Evolutionary conservation across 495 filamentous ascomycete species (phyloP), one percentile per base, ranked within the genome.

Genomic region (Xylaria scruposa): DNA sequence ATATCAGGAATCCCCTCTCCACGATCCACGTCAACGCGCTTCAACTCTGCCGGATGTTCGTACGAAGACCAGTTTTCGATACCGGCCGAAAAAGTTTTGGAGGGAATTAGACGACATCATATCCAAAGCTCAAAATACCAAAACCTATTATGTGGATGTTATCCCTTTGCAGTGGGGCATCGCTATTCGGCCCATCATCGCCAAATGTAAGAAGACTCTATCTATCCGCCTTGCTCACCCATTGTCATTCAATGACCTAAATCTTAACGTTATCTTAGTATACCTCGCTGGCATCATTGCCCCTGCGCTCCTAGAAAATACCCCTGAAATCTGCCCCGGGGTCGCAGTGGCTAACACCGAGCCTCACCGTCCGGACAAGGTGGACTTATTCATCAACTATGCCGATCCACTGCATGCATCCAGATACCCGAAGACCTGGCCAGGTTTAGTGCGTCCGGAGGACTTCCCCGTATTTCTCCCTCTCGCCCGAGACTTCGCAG

Each of bases 331-430:
- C 13, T 64, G 75, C 38, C 75, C 80, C 10, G 83, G 83, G n/a
- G 70, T 78, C 12, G 83, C 81, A 24, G 76, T 79, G 9, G 82
- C 82, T 17, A 76, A 72, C 64, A 78, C 73, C 3, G 83, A 85
- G 59, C 73, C 80, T 10, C 75, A 77, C 71, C 78, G 80, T 1
- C 79, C 80, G 17, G 73, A 58, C 21, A 72, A 76, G 21, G 69
- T 80, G 17, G 85, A 86, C 64, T 74, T 87, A 21, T 87, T 81
- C 74, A 81, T 86, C 72, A 78, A 83, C 73, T 83, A 80, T 66
- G 74, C 75, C 49, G 72, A 76, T 54, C 71, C 67, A 4, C 13
- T 65, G 10, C 56, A 62, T 2, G 58, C 67, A 33, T 17, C 51
- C 13, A 31, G 73, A 12, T 70, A 53, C 19, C 68, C 58, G 4